phyloP scores from a whole-genome alignment of 768 basidiomycete species.

The Sarcomyxa edulis region DNA sequence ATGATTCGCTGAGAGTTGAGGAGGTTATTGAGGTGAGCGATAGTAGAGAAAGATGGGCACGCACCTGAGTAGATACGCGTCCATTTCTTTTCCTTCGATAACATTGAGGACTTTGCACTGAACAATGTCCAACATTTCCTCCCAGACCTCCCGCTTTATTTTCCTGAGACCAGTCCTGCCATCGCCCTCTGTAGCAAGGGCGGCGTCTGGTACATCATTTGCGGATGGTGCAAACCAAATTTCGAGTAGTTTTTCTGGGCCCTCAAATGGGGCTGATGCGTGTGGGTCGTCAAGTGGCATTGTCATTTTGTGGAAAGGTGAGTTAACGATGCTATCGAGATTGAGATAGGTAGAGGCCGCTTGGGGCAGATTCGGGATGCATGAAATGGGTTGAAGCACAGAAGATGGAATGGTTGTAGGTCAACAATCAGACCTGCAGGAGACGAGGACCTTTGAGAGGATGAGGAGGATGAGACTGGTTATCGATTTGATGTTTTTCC shows the following conservation, averaged over 20 bases:
- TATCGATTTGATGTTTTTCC: too few relatives aligned
- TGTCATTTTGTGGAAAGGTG: constrained; percentile 21
- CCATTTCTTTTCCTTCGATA: constrained; percentile 82
- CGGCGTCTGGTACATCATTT: constrained; percentile 46
- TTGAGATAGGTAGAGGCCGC: constrained; percentile 19
- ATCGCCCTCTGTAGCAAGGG: constrained; percentile 19
- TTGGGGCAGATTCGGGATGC: constrained; percentile 3
- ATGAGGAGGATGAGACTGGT: too few relatives aligned
- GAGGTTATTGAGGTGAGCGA: constrained; percentile 9
- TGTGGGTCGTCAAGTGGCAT: constrained; percentile 18
- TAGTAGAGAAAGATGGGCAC: constrained; percentile 18
- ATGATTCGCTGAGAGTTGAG: constrained; percentile 76
- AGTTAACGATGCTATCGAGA: constrained; percentile 43
- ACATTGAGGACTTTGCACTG: constrained; percentile 94
- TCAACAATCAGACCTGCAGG: too few relatives aligned
- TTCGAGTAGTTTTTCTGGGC: constrained; percentile 93
- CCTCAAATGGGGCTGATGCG: constrained; percentile 69
- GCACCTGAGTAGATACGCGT: constrained; percentile 95
- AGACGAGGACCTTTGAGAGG: too few relatives aligned
- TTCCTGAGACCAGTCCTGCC: constrained; percentile 68
- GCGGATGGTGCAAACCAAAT: constrained; percentile 92
- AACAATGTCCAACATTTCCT: constrained; percentile 95
- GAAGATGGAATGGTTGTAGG: too few relatives aligned
- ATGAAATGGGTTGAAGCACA: too few relatives aligned
- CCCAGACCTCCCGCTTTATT: constrained; percentile 78